phyloP scores from a whole-genome alignment of 768 basidiomycete species.

The Tricholomella constricta region DNA sequence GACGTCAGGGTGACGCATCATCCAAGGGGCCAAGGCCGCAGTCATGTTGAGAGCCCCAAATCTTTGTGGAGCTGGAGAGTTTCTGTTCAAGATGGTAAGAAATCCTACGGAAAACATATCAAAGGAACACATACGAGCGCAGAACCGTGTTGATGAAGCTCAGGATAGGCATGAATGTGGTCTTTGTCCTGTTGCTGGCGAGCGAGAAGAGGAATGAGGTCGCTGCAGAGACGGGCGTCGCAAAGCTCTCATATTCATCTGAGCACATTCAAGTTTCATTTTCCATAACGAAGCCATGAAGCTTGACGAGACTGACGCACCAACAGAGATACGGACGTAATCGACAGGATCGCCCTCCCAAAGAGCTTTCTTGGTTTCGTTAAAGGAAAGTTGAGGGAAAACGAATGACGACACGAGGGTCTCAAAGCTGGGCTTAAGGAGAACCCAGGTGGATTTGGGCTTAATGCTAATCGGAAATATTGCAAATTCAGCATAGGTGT shows the following conservation, averaged over 20 bases:
- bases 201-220: constrained; percentile 80
- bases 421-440: constrained; percentile 84
- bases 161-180: constrained; percentile 81
- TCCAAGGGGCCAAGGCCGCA: constrained; percentile 71
- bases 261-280: background rate
- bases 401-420: constrained; percentile 78
- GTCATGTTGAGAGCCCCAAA: constrained; percentile 89
- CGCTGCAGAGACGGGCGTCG: constrained; percentile 76
- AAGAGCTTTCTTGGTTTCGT: constrained; percentile 59
- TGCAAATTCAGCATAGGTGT: background rate
- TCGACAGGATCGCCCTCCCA: constrained; percentile 87
- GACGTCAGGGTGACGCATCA: constrained; percentile 84
- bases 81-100: constrained; percentile 25
- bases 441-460: constrained; percentile 88
- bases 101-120: background rate
- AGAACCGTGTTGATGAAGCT: constrained; percentile 77
- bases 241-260: constrained; percentile 85
- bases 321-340: constrained; percentile 74
- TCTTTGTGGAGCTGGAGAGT: constrained; percentile 59
- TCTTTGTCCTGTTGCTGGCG: constrained; percentile 76
- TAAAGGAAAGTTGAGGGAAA: constrained; percentile 87
- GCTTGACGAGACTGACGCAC: constrained; percentile 36
- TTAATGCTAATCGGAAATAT: constrained; percentile 74
- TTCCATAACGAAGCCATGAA: background rate
- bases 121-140: constrained; percentile 48